A percentile compares a stretch with the other conserved stretches of the same genome.
Evolutionary conservation across 352 stramenopile genomes (phyloP).

Genomic region (Phytophthora tentaculata): DNA sequence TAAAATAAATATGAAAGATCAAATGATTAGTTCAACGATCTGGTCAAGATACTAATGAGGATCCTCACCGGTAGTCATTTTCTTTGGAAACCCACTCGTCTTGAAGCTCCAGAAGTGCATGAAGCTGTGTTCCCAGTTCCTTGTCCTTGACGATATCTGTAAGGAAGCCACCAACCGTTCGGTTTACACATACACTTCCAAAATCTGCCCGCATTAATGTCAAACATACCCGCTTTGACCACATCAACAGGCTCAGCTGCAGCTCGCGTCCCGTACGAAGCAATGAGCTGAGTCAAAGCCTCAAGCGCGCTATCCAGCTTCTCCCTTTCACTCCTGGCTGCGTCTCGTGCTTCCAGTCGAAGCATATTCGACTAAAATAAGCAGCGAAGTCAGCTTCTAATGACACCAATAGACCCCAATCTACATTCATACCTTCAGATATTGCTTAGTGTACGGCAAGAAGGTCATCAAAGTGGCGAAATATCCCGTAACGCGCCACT

Average conservation of each 20-base stretch:
- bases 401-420: not conserved
- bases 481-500: constrained; percentile 90
- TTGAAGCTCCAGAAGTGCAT: constrained; percentile 57
- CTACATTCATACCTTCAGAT: constrained; percentile 62
- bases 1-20: constrained; percentile 19
- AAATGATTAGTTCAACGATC: too few species aligned
- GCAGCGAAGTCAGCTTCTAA: constrained; percentile 2
- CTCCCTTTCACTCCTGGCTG: constrained; percentile 58
- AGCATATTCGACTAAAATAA: constrained; percentile 82
- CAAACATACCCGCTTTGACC: constrained; percentile 63
- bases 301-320: constrained; percentile 61
- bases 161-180: not conserved
- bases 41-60: too few species aligned
- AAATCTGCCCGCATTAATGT: too few species aligned
- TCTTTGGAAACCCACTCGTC: constrained; percentile 88
- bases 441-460: constrained; percentile 89
- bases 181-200: not conserved
- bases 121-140: constrained; percentile 53
- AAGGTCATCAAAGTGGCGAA: constrained; percentile 90
- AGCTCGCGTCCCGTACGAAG: constrained; percentile 41
- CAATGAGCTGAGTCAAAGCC: constrained; percentile 38
- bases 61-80: constrained; percentile 89
- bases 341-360: constrained; percentile 79
- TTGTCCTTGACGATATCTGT: constrained; percentile 68
- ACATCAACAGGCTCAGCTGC: constrained; percentile 45